phyloP scores from a whole-genome alignment of 2,329 filamentous ascomycete species.

The Fusarium sp. region DNA sequence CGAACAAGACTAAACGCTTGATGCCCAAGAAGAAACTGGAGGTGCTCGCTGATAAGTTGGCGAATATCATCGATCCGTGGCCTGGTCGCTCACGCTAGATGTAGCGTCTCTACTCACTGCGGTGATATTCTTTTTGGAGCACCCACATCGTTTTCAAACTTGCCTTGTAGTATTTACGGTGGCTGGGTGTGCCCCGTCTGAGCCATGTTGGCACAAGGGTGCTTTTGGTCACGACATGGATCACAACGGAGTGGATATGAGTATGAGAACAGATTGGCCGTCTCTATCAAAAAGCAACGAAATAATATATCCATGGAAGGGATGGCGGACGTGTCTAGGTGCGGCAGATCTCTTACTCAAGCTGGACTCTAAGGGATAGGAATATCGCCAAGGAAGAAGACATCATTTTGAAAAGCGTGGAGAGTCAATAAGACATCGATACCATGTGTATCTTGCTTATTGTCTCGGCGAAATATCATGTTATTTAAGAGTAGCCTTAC shows the following conservation, averaged over 20 bases:
- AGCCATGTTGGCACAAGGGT: background rate
- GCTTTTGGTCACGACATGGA: background rate
- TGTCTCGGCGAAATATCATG: background rate
- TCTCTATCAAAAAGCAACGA: background rate
- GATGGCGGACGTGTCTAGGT: background rate
- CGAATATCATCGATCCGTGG: background rate
- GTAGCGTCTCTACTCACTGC: no score
- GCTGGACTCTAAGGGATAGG: background rate
- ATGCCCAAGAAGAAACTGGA: background rate
- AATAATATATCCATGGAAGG: background rate
- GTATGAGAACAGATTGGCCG: rapidly evolving
- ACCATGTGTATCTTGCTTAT: background rate
- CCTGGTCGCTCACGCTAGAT: background rate
- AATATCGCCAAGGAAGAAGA: background rate
- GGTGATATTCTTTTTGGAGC: background rate
- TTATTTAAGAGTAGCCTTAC: background rate
- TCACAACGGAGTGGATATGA: background rate
- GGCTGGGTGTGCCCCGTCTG: background rate
- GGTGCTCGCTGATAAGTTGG: background rate
- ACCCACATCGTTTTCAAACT: background rate
- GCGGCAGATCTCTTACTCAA: background rate
- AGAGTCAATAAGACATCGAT: background rate
- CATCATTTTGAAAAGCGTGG: background rate
- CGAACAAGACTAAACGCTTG: background rate
- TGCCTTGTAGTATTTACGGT: background rate